These are phyloP conservation scores for Chytriomyces sp. DNA, from an alignment of 192 early-diverging fungal species.

Conservation along the genomic window DNA sequence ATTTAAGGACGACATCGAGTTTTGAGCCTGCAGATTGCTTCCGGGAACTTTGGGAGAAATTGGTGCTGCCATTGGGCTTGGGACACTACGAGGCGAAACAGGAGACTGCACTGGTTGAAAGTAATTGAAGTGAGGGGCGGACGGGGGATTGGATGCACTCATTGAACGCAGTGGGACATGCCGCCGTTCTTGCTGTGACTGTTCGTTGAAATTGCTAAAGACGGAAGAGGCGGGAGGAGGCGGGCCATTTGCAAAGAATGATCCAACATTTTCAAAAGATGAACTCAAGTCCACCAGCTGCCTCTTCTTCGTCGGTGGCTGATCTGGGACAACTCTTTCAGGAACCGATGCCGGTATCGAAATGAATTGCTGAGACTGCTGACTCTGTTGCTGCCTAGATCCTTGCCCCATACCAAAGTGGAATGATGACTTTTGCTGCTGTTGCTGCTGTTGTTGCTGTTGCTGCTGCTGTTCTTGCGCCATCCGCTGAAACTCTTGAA, in stretches of 20 bases:
- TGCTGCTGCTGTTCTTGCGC: neutral
- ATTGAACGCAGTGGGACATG: too few relatives aligned
- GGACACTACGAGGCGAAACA: neutral
- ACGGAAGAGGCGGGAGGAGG: neutral
- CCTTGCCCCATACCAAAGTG: too few relatives aligned
- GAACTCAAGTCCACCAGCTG: constrained; percentile 28
- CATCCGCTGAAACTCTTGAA: neutral
- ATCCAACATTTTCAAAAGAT: constrained; percentile 17
- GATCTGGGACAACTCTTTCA: constrained; percentile 7
- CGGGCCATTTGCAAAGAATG: constrained; percentile 12
- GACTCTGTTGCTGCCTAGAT: neutral
- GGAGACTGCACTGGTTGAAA: neutral
- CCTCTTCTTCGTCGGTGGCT: constrained; percentile 29
- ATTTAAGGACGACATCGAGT: too few relatives aligned
- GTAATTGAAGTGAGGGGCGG: neutral
- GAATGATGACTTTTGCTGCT: too few relatives aligned
- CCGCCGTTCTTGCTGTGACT: too few relatives aligned
- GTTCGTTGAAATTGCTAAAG: neutral
- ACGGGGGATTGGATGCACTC: neutral
- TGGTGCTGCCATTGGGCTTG: neutral
- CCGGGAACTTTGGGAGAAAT: neutral
- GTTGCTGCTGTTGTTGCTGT: too few relatives aligned
- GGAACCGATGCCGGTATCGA: neutral
- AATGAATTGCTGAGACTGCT: too few relatives aligned
- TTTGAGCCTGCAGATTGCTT: neutral